A percentile compares a stretch with the other conserved stretches of the same genome.
Evolutionary conservation across 257 asterid species (phyloP).

Genomic region (Galeopsis tetrahit): DNA sequence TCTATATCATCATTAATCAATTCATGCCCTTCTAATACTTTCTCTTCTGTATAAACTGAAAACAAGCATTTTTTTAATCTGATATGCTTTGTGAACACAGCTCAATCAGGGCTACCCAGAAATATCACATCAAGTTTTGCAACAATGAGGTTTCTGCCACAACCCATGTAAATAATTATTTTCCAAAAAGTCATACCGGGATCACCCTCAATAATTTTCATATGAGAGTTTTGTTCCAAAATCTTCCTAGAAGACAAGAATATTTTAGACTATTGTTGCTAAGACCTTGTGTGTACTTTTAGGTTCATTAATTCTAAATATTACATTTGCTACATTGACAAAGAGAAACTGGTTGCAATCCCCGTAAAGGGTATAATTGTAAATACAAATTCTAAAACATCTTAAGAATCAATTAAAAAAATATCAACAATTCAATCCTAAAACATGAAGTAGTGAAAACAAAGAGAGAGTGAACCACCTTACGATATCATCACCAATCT

Average conservation of each 20-base stretch:
- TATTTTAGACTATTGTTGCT: neutral
- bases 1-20: no score
- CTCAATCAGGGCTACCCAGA: no score
- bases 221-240: neutral
- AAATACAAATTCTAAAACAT: conserved; percentile 9
- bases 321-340: neutral
- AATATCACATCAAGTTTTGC: no score
- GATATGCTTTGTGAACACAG: no score
- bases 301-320: neutral
- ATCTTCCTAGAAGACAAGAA: neutral
- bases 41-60: no score
- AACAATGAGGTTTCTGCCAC: neutral
- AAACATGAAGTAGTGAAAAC: conserved; percentile 32
- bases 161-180: neutral
- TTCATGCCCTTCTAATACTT: no score
- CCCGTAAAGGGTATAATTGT: neutral
- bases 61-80: no score
- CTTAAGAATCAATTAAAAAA: neutral
- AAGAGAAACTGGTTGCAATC: neutral
- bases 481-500: conserved; percentile 92
- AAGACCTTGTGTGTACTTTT: neutral
- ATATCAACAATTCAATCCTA: conserved; percentile 7
- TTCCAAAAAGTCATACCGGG: neutral
- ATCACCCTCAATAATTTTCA: neutral
- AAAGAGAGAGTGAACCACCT: conserved; percentile 58